phyloP scores from a whole-genome alignment of 2,329 filamentous ascomycete genomes.

The Beauveria medogensis region DNA sequence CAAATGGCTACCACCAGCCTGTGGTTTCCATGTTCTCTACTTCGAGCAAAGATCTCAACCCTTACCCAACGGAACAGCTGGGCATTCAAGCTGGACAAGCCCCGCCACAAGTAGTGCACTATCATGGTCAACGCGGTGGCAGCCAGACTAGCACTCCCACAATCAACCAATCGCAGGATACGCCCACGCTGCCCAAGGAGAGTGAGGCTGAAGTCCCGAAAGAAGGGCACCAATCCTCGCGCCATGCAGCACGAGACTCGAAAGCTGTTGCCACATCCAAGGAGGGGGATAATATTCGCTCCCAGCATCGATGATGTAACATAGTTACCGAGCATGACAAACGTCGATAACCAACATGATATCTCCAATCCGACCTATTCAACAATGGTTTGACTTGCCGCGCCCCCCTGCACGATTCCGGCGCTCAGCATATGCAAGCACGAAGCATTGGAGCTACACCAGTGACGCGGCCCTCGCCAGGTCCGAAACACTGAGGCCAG shows the following conservation, averaged over 20 bases:
- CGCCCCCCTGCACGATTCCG: not conserved
- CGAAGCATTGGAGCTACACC: not conserved
- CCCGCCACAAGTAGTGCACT: slow-evolving; percentile 59
- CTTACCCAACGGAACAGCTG: slow-evolving; percentile 57
- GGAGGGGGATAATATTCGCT: not conserved
- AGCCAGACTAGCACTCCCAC: slow-evolving; percentile 60
- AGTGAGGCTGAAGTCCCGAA: slow-evolving; percentile 36
- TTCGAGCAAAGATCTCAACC: slow-evolving; percentile 61
- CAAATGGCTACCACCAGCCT: slow-evolving; percentile 61
- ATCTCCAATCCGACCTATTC: not conserved
- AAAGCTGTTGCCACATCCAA: not conserved
- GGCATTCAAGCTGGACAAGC: slow-evolving; percentile 54
- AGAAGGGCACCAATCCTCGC: not conserved
- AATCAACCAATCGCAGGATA: slow-evolving; percentile 42
- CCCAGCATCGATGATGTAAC: slow-evolving; percentile 6
- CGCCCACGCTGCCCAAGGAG: slow-evolving; percentile 33
- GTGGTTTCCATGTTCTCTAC: slow-evolving; percentile 63
- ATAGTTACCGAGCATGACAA: not conserved
- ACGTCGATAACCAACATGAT: not conserved
- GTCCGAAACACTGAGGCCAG: not conserved
- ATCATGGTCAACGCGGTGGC: slow-evolving; percentile 59
- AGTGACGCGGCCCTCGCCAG: not conserved
- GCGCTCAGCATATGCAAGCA: no score
- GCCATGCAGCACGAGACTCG: not conserved
- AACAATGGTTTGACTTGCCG: not conserved